A percentile compares a stretch with the other conserved stretches of the same genome.
phyloP scores from a whole-genome alignment of 768 basidiomycete genomes.

The Podaxis sp. region DNA sequence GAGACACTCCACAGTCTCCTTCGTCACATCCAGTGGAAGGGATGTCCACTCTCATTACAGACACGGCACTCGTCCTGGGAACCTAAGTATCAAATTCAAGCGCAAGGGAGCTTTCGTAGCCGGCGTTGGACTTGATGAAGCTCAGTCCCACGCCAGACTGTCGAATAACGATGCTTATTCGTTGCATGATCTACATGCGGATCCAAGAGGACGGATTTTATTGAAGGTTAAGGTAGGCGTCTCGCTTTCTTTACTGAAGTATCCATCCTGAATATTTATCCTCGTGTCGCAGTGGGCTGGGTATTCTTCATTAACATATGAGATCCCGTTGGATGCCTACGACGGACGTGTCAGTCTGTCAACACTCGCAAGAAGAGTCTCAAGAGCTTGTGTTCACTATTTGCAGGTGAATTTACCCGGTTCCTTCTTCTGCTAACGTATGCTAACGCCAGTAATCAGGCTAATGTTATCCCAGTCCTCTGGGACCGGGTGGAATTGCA shows the following conservation, averaged over 20 bases:
- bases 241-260: neutral
- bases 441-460: slow-evolving; percentile 30
- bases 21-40: slow-evolving; percentile 18
- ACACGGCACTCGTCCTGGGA: slow-evolving; percentile 31
- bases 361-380: slow-evolving; percentile 64
- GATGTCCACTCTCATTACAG: slow-evolving; percentile 28
- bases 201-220: slow-evolving; percentile 52
- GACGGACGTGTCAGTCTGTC: slow-evolving; percentile 61
- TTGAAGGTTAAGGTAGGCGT: slow-evolving; percentile 56
- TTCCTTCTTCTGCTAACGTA: slow-evolving; percentile 1
- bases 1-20: slow-evolving; percentile 50
- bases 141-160: slow-evolving; percentile 58
- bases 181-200: slow-evolving; percentile 61
- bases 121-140: slow-evolving; percentile 66
- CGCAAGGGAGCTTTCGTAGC: slow-evolving; percentile 62
- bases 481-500: slow-evolving; percentile 69
- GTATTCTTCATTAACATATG: slow-evolving; percentile 66
- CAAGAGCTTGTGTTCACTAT: slow-evolving; percentile 70
- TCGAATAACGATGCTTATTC: slow-evolving; percentile 62
- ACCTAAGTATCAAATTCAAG: slow-evolving; percentile 64
- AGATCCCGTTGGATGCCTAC: slow-evolving; percentile 67
- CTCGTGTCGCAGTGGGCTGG: slow-evolving; percentile 54
- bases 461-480: slow-evolving; percentile 63
- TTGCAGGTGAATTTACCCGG: slow-evolving; percentile 45
- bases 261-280: neutral